phyloP scores from a whole-genome alignment of 352 stramenopile genomes.

The Globisporangium cylindrosporum region DNA sequence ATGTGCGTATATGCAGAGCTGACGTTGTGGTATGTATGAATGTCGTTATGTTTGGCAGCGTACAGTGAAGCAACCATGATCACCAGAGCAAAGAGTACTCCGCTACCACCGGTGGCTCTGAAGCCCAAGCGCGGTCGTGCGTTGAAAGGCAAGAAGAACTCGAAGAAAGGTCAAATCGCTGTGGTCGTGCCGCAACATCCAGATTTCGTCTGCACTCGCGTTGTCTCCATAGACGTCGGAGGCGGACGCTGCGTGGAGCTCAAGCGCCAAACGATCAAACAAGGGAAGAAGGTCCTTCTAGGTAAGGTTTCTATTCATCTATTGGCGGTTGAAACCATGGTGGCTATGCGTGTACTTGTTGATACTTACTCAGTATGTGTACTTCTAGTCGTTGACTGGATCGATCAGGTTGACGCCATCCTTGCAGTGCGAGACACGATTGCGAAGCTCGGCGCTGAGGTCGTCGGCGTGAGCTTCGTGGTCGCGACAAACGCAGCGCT shows the following conservation, averaged over 20 bases:
- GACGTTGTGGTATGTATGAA: background rate
- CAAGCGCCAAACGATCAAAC: slow-evolving; percentile 25
- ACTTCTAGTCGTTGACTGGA: slow-evolving; percentile 47
- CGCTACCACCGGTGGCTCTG: background rate
- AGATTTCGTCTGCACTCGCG: slow-evolving; percentile 26
- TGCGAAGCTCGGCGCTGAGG: slow-evolving; percentile 34
- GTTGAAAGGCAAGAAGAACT: slow-evolving; percentile 5
- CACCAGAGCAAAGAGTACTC: background rate
- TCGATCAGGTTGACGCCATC: slow-evolving; percentile 41
- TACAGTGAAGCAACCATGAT: slow-evolving; percentile 40
- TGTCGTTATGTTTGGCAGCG: slow-evolving; percentile 21
- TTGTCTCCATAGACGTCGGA: slow-evolving; percentile 26
- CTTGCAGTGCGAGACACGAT: slow-evolving; percentile 46
- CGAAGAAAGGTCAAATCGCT: background rate
- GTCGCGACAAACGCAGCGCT: slow-evolving; percentile 37
- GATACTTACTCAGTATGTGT: background rate
- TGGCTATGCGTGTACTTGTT: background rate
- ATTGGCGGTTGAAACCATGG: background rate
- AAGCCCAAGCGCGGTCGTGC: background rate
- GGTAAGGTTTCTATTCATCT: slow-evolving; percentile 16
- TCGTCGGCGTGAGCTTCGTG: slow-evolving; percentile 48
- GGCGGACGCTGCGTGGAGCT: slow-evolving; percentile 26
- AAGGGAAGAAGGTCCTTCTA: slow-evolving; percentile 25
- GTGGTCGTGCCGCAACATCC: slow-evolving; percentile 4
- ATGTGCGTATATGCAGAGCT: background rate